phyloP scores from a whole-genome alignment of 208 protist species.

The Novymonas esmeraldas region DNA sequence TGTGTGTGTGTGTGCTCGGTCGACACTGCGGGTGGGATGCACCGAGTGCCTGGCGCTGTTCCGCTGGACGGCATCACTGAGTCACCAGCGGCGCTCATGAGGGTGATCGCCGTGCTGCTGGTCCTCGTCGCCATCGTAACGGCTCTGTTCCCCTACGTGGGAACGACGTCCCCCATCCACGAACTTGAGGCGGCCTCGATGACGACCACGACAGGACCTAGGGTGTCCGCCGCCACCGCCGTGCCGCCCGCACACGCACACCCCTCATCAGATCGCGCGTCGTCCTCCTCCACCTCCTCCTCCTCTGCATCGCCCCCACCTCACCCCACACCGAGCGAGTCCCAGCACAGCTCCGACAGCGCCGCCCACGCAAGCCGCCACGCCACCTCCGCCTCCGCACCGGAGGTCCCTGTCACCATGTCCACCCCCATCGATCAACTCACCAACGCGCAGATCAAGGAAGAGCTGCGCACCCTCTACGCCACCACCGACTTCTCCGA shows the following conservation, averaged over 20 bases:
- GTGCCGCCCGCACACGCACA: not conserved
- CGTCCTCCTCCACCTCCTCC: not conserved
- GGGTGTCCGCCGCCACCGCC: not conserved
- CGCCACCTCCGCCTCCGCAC: not conserved
- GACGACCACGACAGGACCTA: not conserved
- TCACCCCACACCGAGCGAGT: not conserved
- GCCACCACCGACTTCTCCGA: conserved; percentile 65
- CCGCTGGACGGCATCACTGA: not conserved
- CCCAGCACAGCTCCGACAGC: not conserved
- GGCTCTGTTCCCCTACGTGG: not conserved
- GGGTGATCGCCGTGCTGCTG: not conserved
- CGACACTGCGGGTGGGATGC: too few relatives aligned
- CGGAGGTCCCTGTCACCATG: not conserved
- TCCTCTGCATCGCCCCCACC: not conserved
- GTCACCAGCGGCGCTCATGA: not conserved
- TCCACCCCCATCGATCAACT: conserved; percentile 44
- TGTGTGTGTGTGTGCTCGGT: too few relatives aligned
- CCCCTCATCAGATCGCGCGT: not conserved
- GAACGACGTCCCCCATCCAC: not conserved
- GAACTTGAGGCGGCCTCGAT: not conserved
- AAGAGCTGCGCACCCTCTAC: conserved; percentile 69
- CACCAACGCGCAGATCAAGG: conserved; percentile 65
- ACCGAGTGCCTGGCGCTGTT: not conserved
- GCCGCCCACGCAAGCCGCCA: not conserved
- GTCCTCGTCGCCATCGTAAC: not conserved